These are phyloP conservation scores for Talaromyces sp. DNA, from an alignment of 2,329 filamentous ascomycete genomes.

Conservation along the genomic window DNA sequence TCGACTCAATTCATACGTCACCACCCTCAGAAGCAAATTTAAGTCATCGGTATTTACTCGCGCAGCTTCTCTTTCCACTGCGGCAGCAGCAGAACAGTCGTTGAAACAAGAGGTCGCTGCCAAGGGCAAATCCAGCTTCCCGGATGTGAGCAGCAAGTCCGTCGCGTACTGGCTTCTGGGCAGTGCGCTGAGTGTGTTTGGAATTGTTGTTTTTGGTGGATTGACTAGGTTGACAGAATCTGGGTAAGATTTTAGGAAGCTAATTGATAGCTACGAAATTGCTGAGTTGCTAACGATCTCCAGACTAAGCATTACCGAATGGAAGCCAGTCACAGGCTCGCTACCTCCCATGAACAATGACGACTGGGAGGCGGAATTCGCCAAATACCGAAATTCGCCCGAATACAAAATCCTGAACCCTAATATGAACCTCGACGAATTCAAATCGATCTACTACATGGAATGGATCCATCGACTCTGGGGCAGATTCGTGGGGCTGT, in stretches of 20 bases:
- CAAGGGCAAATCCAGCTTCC: slow-evolving; percentile 36
- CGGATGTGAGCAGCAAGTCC: slow-evolving; percentile 63
- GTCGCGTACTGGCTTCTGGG: slow-evolving; percentile 91
- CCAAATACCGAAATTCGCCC: slow-evolving; percentile 85
- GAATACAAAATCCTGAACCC: slow-evolving; percentile 92
- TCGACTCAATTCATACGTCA: slow-evolving; percentile 25
- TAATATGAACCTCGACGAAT: slow-evolving; percentile 86
- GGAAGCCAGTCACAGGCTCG: slow-evolving; percentile 91
- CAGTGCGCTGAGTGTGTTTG: slow-evolving; percentile 89
- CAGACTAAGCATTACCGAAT: slow-evolving; percentile 97
- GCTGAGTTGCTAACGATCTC: background rate
- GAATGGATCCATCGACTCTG: slow-evolving; percentile 95
- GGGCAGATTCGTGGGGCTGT: slow-evolving; percentile 85
- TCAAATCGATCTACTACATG: slow-evolving; percentile 99
- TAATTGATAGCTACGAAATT: background rate
- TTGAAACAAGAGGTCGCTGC: slow-evolving; percentile 20
- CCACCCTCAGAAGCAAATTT: slow-evolving; percentile 16
- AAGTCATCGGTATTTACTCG: slow-evolving; percentile 2
- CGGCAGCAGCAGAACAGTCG: slow-evolving; percentile 14
- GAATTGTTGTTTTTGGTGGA: slow-evolving; percentile 92
- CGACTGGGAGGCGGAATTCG: slow-evolving; percentile 90
- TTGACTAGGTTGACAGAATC: slow-evolving; percentile 93
- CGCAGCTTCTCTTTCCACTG: slow-evolving; percentile 5
- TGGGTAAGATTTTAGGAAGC: slow-evolving; percentile 55
- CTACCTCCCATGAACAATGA: slow-evolving; percentile 71